Conservation (phyloP, 2,329 filamentous ascomycete genomes). For the Calonectria pteridis region DNA sequence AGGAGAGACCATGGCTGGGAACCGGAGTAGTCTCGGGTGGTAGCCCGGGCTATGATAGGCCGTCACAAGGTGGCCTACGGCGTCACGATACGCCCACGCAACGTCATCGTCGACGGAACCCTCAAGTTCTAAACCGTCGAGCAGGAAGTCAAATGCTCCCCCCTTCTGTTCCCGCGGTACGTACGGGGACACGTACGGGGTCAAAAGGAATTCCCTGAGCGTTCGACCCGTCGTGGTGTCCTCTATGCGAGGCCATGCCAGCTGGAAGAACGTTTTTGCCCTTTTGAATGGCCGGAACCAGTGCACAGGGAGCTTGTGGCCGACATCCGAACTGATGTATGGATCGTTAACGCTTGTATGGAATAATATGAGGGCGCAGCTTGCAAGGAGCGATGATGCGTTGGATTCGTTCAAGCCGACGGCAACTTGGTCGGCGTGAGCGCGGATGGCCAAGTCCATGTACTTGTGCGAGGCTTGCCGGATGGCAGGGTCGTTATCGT, state of each 20-base stretch:
- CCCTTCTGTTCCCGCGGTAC: not conserved
- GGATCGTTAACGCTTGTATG: conserved; percentile 22
- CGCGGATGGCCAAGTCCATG: conserved; percentile 19
- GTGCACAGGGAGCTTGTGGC: conserved; percentile 9
- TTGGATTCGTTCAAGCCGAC: not conserved
- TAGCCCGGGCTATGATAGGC: not conserved
- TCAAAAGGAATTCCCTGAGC: not conserved
- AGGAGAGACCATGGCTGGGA: not conserved
- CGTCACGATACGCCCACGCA: not conserved
- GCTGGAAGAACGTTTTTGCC: not conserved
- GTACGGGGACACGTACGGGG: not conserved
- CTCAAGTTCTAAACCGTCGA: not conserved
- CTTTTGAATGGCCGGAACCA: conserved; percentile 23
- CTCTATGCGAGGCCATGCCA: not conserved
- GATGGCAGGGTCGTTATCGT: not conserved
- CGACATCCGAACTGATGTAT: not conserved
- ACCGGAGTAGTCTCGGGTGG: conserved; percentile 7
- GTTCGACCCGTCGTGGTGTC: not conserved
- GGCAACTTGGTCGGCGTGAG: conserved; percentile 2
- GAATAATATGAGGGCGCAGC: conserved; percentile 20
- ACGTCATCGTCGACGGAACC: not conserved
- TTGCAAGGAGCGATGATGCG: conserved; percentile 6
- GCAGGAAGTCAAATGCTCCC: conserved; percentile 12
- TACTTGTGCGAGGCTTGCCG: conserved; percentile 22
- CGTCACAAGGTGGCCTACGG: not conserved